Evolutionary conservation across 805 yeast genomes (phyloP).

Genomic region (Candida methanosorbosa): DNA sequence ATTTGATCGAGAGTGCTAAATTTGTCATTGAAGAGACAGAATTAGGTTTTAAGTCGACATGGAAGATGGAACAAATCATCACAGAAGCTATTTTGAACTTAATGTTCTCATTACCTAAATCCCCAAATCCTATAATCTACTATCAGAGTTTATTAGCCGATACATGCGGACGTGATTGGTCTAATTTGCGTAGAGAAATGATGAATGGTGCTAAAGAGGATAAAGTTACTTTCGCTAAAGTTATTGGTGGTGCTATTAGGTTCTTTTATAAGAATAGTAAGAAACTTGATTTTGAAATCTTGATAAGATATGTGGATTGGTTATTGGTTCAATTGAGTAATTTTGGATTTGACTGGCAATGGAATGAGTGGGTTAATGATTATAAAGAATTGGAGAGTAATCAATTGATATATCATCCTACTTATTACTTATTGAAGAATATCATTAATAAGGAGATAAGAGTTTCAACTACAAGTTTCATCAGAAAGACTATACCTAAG

Average conservation of each 20-base stretch:
- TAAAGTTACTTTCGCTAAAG: slow-evolving; percentile 71
- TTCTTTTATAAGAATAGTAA: slow-evolving; percentile 64
- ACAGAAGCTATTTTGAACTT: slow-evolving; percentile 74
- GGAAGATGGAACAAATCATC: slow-evolving; percentile 87
- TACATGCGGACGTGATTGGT: slow-evolving; percentile 75
- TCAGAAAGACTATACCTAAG: slow-evolving; percentile 61
- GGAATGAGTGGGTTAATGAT: slow-evolving; percentile 85
- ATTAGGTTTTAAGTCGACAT: slow-evolving; percentile 45
- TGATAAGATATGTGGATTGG: slow-evolving; percentile 77
- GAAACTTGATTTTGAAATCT: slow-evolving; percentile 66
- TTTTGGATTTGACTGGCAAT: slow-evolving; percentile 93
- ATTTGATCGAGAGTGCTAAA: slow-evolving; percentile 23
- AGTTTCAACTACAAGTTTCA: slow-evolving; percentile 64
- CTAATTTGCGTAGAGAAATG: slow-evolving; percentile 20
- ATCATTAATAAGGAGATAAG: slow-evolving; percentile 78
- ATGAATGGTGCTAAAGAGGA: slow-evolving; percentile 9
- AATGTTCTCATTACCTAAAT: slow-evolving; percentile 64
- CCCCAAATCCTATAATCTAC: slow-evolving; percentile 63
- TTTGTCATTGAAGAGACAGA: slow-evolving; percentile 31
- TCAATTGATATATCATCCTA: slow-evolving; percentile 54
- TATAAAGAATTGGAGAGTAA: slow-evolving; percentile 30
- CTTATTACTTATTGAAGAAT: slow-evolving; percentile 63
- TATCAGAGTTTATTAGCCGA: slow-evolving; percentile 80
- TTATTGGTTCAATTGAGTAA: slow-evolving; percentile 88
- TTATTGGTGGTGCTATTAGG: slow-evolving; percentile 85